These are phyloP conservation scores for Plasmodium gallinaceum DNA, from an alignment of 169 alveolate genomes.

Conservation along the genomic window DNA sequence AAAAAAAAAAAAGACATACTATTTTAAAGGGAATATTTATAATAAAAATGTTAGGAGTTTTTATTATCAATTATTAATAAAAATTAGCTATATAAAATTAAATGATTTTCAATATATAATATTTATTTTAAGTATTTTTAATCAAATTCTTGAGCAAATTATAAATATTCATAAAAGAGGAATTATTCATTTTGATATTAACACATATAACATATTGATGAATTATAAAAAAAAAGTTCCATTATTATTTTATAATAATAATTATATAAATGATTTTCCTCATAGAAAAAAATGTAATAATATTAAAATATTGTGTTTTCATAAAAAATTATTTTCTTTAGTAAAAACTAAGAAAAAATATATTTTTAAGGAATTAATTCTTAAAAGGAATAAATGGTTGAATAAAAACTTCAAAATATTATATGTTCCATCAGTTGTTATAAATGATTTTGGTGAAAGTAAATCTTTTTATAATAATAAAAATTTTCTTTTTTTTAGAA, in stretches of 20 bases:
- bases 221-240: constrained; percentile 8
- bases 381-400: too few relatives aligned
- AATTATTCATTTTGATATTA: constrained; percentile 71
- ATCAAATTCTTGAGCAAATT: constrained; percentile 30
- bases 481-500: constrained; percentile 58
- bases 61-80: constrained; percentile 22
- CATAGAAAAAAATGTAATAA: not conserved
- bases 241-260: not conserved
- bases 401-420: too few relatives aligned
- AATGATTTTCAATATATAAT: constrained; percentile 12
- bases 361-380: too few relatives aligned
- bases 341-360: too few relatives aligned
- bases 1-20: constrained; percentile 14
- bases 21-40: not conserved
- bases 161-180: constrained; percentile 34
- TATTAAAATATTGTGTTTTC: too few relatives aligned
- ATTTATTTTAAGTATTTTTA: constrained; percentile 29
- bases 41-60: not conserved
- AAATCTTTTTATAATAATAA: constrained; percentile 52
- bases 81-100: constrained; percentile 1
- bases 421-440: constrained; percentile 31
- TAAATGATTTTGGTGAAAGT: constrained; percentile 72
- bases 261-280: not conserved
- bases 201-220: constrained; percentile 41
- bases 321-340: too few relatives aligned